Base-by-base conservation (phyloP, 225 moss, liverwort and hornwort species). In the Pleurozium schreberi region DNA sequence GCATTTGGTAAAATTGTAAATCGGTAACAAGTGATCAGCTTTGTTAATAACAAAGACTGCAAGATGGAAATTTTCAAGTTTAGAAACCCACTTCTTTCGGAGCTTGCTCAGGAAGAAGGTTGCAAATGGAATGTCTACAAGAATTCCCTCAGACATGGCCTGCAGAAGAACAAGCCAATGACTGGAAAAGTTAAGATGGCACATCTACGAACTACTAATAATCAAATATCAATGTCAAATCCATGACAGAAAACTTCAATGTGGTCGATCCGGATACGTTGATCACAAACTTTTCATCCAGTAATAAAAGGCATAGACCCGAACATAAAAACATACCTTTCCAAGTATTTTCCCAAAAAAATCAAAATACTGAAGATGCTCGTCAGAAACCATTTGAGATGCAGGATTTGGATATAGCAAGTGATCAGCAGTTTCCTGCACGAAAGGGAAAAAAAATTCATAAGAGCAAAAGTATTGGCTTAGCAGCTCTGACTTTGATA, bases 21-120 rank as follows among this genome's bases (percentile, higher is more conserved):
- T 22, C 14, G 49, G 49, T 61, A 49, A 76, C 42, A 34, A 68
- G 55, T 50, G 64, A 75, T 86, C 86, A 88, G 61, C 59, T 63
- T 50, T 43, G 52, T 58, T 50, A 49, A 34, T 42, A 59, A 58
- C 57, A 67, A 50, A 58, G 87, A 90, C 45, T 38, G 79, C 60
- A 84, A 53, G 47, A 84, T 80, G 66, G 12, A 82, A 85, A 86
- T 42, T 73, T 45, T 85, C 68, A n/a, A 91, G 89, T 87, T 91
- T 77, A 84, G 81, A 85, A 88, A 76, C 95, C 79, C 96, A 97
- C 97, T 97, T 97, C 86, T 97, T 99, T 75, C 97, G 97, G 84
- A 99, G 94, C 89, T 97, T 99, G 97, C 99, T 99, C 93, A 99
- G 92, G 91, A 99, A 99, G 80, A 99, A 99, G 34, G 99, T 97